These are phyloP conservation scores for Singerocomus inundabilis DNA, from an alignment of 1,284 basidiomycete species.

Conservation along the genomic window DNA sequence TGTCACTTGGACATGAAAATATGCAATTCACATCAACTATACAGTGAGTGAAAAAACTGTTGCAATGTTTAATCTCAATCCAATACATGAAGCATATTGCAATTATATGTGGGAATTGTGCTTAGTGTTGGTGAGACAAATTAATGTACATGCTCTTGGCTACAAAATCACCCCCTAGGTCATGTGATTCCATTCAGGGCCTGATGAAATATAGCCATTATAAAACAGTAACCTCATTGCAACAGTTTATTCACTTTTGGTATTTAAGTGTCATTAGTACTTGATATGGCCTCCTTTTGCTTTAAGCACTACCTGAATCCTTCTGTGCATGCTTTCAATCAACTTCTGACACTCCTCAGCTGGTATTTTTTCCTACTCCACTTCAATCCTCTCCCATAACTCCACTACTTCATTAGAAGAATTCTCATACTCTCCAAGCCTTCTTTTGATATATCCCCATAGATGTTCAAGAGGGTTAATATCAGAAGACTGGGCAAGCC, in stretches of 20 bases:
- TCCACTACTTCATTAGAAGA: background rate
- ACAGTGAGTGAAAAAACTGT: no score
- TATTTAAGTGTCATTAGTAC: background rate
- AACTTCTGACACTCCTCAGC: background rate
- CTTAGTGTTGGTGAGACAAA: no score
- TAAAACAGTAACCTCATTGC: background rate
- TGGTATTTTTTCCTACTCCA: background rate
- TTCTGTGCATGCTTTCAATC: background rate
- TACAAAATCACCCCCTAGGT: no score
- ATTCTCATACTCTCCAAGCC: background rate
- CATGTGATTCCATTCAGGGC: no score
- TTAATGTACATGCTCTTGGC: no score
- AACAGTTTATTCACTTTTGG: background rate
- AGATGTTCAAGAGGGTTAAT: background rate
- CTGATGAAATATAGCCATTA: background rate
- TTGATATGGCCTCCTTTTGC: background rate
- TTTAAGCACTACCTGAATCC: background rate
- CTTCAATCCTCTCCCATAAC: background rate
- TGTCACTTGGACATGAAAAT: no score
- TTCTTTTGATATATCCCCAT: background rate
- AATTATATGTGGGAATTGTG: no score
- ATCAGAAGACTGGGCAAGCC: no score
- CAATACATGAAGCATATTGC: no score
- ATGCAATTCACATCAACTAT: no score
- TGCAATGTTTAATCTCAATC: no score